Evolutionary conservation across 2,329 filamentous ascomycete species (phyloP), one percentile per base, ranked within the genome.

Genomic region (Zymoseptoria brevis): DNA sequence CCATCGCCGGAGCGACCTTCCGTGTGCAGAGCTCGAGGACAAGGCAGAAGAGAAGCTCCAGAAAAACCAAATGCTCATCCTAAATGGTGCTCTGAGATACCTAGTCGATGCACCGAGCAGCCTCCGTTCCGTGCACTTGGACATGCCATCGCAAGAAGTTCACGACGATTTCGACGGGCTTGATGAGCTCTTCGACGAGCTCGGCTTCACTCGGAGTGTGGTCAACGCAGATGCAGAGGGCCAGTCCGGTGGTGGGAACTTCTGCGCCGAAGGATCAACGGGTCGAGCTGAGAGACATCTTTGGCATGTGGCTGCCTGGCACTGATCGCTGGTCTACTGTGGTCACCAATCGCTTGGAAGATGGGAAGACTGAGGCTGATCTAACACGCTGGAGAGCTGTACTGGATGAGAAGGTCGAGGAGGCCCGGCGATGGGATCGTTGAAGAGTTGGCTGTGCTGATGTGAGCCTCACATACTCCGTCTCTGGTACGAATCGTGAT

Each of bases 371-470:
- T n/a, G 22, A 26, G 21, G 8, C 51, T 30, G 51, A 53, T 11
- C 19, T 30, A 11, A 19, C 22, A n/a, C 22, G 51, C 51, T 30
- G 51, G 51, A 53, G 51, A 19, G 19, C 51, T 53, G 9, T 53
- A 19, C 9, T 53, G 24, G 51, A 53, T n/a, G 51, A 53, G 21
- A 55, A 54, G 45, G 50, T 53, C 54, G 48, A 51, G 22, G 54
- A 26, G 53, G 9, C 49, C 16, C 16, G 30, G 26, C 55, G 26
- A 55, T 56, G 50, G 22, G 22, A 26, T 56, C 56, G 55, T 54
- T 61, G 19, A 26, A 55, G 41, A 13, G 30, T 45, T 11, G 50
- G 54, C n/a, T 49, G 16, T 41, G 16, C 35, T n/a, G 13, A 29
- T 29, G 26, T 8, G 26, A 29, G 26, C 26, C 26, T 29, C 26